A percentile compares a stretch with the other conserved stretches of the same genome.
These are phyloP conservation scores for Seiridium unicorne DNA, from an alignment of 2,329 filamentous ascomycete species.

Conservation along the genomic window DNA sequence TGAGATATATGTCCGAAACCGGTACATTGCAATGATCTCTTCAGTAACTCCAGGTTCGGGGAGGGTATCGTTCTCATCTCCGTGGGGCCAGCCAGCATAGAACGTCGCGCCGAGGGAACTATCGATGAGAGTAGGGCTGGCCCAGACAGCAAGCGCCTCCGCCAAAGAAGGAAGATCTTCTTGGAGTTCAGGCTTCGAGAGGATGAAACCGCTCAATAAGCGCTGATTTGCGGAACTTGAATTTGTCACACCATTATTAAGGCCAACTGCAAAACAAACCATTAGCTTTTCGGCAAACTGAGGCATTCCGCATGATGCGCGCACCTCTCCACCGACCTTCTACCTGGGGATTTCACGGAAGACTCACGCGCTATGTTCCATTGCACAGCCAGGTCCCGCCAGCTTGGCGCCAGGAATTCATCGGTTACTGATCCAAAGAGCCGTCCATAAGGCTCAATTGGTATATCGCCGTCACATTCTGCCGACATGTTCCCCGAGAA, in stretches of 20 bases:
- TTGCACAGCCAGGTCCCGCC: neutral
- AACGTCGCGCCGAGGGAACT: conserved; percentile 50
- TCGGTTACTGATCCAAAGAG: no score
- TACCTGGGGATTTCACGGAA: no score
- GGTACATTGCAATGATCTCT: neutral
- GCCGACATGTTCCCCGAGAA: neutral
- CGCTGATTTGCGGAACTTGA: conserved; percentile 41
- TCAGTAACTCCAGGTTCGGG: neutral
- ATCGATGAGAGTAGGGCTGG: conserved; percentile 55
- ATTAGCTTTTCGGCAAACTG: neutral
- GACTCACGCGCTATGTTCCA: neutral
- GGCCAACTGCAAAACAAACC: conserved; percentile 26
- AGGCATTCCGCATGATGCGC: neutral
- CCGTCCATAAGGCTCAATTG: no score
- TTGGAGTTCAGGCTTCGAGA: conserved; percentile 20
- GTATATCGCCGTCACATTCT: neutral
- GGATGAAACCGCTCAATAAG: conserved; percentile 41
- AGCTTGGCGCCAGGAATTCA: neutral
- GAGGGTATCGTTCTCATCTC: neutral
- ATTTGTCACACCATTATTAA: conserved; percentile 40
- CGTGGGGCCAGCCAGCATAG: neutral
- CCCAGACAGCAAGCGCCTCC: conserved; percentile 60
- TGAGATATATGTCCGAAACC: neutral
- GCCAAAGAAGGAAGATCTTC: conserved; percentile 51
- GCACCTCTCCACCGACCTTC: no score